A percentile compares a stretch with the other conserved stretches of the same genome.
Conservation (phyloP, 768 basidiomycete species). For the Pleurotus tuber-regium region DNA sequence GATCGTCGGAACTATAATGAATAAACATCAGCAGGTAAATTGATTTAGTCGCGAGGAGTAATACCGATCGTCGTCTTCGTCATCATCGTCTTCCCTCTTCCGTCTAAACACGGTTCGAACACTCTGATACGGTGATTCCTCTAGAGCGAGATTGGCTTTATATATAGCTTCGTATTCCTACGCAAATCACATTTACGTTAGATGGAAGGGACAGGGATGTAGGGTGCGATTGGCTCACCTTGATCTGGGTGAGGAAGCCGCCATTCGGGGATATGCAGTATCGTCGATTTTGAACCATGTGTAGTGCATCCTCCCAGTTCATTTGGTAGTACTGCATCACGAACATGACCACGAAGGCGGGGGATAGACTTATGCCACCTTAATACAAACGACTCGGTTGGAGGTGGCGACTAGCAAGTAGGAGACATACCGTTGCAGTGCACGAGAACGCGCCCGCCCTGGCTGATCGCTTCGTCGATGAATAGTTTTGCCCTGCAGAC, state of each 20-base stretch:
- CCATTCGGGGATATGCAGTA: constrained; percentile 94
- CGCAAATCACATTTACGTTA: too few relatives aligned
- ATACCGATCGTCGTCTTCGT: constrained; percentile 49
- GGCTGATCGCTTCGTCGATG: constrained; percentile 62
- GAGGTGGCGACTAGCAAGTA: neutral
- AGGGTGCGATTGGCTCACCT: constrained; percentile 42
- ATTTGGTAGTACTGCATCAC: constrained; percentile 84
- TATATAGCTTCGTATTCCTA: constrained; percentile 96
- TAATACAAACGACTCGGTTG: neutral
- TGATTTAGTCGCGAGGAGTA: constrained; percentile 12
- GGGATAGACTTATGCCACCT: constrained; percentile 88
- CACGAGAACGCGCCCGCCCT: constrained; percentile 76
- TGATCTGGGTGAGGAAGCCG: constrained; percentile 90
- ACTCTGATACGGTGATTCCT: constrained; percentile 45
- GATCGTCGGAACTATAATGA: constrained; percentile 33
- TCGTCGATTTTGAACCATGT: constrained; percentile 84
- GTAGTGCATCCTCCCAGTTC: constrained; percentile 86
- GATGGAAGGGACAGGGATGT: neutral
- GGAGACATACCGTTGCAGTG: constrained; percentile 76
- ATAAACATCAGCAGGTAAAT: too few relatives aligned
- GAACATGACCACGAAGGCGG: constrained; percentile 90
- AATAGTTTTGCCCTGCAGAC: constrained; percentile 65
- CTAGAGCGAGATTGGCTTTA: constrained; percentile 70
- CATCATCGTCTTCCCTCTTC: constrained; percentile 75
- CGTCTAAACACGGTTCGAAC: constrained; percentile 50